Conservation (phyloP, 495 filamentous ascomycete genomes). For the Neurospora cerealis region DNA sequence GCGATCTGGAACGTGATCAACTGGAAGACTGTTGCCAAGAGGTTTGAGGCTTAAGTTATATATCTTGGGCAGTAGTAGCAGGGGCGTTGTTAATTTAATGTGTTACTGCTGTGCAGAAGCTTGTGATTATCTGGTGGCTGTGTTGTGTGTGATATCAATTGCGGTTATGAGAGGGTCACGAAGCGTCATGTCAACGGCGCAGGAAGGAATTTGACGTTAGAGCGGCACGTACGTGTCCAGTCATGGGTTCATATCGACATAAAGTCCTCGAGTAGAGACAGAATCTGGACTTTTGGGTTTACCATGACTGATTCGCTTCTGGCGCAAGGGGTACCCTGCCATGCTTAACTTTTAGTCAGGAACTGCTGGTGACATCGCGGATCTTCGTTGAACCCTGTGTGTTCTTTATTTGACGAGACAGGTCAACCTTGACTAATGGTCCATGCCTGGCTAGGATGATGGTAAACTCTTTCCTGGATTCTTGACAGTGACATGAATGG, state of each 20-base stretch:
- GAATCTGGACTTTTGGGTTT: not conserved
- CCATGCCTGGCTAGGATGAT: not conserved
- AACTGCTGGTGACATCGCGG: not conserved
- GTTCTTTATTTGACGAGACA: not conserved
- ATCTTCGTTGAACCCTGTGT: not conserved
- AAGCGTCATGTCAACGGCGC: not conserved
- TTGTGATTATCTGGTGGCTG: not conserved
- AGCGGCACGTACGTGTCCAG: not conserved
- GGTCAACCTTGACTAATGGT: not conserved
- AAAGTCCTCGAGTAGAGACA: not conserved
- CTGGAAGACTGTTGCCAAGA: conserved; percentile 86
- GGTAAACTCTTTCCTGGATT: not conserved
- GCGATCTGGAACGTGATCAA: conserved; percentile 96
- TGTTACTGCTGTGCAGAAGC: not conserved
- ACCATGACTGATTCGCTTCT: not conserved
- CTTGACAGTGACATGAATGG: not conserved
- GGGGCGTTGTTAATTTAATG: not conserved
- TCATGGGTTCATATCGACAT: not conserved
- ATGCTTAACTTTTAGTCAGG: not conserved
- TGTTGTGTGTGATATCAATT: not conserved
- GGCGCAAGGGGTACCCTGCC: not conserved
- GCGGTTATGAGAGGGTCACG: not conserved
- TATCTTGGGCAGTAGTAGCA: not conserved
- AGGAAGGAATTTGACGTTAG: not conserved
- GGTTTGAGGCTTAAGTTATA: conserved; percentile 43